Evolutionary conservation across 495 filamentous ascomycete genomes (phyloP).

Genomic region (Lasiosphaeria hispida): DNA sequence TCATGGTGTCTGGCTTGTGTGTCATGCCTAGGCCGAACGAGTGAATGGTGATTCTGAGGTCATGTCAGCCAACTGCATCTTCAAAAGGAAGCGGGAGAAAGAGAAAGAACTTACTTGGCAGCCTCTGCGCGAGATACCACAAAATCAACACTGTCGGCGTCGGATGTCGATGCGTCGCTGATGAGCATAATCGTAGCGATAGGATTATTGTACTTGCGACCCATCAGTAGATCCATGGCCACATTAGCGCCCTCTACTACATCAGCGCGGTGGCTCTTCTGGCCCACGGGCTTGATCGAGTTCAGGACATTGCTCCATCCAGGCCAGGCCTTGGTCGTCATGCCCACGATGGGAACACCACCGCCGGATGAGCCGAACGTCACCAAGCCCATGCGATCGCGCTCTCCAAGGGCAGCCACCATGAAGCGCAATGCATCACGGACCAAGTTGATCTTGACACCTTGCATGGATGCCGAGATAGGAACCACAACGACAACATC

Average conservation of each 20-base stretch:
- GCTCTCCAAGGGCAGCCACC: slow-evolving; percentile 84
- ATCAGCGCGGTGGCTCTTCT: slow-evolving; percentile 94
- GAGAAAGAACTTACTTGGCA: slow-evolving; percentile 70
- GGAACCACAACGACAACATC: slow-evolving; percentile 97
- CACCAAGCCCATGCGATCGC: slow-evolving; percentile 94
- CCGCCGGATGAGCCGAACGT: slow-evolving; percentile 96
- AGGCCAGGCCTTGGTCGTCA: slow-evolving; percentile 91
- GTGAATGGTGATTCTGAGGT: slow-evolving; percentile 80
- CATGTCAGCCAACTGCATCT: slow-evolving; percentile 14
- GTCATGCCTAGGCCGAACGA: slow-evolving; percentile 95
- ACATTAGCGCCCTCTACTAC: slow-evolving; percentile 98
- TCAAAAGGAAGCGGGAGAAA: neutral
- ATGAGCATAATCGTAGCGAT: slow-evolving; percentile 96
- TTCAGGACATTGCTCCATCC: slow-evolving; percentile 87
- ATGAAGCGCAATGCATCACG: slow-evolving; percentile 94
- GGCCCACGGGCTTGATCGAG: slow-evolving; percentile 88
- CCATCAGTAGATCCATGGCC: slow-evolving; percentile 98
- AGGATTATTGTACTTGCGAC: slow-evolving; percentile 93
- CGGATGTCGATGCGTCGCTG: slow-evolving; percentile 97
- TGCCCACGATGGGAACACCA: slow-evolving; percentile 92
- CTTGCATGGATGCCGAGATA: slow-evolving; percentile 98
- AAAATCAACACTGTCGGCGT: slow-evolving; percentile 95
- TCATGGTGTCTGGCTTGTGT: slow-evolving; percentile 98
- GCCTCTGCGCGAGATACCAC: slow-evolving; percentile 97
- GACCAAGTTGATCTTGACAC: slow-evolving; percentile 92